Conservation (phyloP, 148 eudicot genomes). For the Dianthus caryophyllus region DNA sequence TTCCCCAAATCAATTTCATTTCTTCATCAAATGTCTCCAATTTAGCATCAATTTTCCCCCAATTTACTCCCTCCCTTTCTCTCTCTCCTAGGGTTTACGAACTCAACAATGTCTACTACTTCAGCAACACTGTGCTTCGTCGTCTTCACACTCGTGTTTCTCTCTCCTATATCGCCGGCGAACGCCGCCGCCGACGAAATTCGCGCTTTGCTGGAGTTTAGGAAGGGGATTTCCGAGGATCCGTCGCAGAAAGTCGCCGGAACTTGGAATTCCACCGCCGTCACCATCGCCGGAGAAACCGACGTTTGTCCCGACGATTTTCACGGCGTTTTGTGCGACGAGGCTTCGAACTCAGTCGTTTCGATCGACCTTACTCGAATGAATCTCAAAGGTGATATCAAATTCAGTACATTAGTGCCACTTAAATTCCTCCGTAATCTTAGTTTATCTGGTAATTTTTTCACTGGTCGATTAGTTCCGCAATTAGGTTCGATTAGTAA, state of each 20-base stretch:
- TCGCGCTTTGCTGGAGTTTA: conserved; percentile 74
- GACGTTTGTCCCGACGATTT: conserved; percentile 49
- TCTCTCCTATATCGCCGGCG: conserved; percentile 23
- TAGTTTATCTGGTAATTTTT: conserved; percentile 49
- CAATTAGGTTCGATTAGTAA: conserved; percentile 47
- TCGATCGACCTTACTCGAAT: conserved; percentile 47
- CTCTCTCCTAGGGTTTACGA: conserved; percentile 15
- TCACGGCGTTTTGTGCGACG: conserved; percentile 57
- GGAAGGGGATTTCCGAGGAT: conserved; percentile 64
- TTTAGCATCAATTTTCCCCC: conserved; percentile 2
- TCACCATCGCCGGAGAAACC: conserved; percentile 26
- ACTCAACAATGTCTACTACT: conserved; percentile 11
- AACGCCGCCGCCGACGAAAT: conserved; percentile 40
- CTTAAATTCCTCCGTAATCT: conserved; percentile 48
- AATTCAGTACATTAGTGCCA: conserved; percentile 48
- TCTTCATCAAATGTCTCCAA: neutral
- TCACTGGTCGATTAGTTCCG: conserved; percentile 72
- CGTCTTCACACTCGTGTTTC: conserved; percentile 14
- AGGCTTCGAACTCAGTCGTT: conserved; percentile 29
- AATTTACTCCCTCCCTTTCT: too few species aligned
- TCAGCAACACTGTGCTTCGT: neutral
- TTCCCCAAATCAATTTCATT: conserved; percentile 6
- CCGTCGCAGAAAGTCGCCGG: conserved; percentile 34
- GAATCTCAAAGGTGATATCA: conserved; percentile 60
- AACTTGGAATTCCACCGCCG: conserved; percentile 42